Percentiles rank a stretch among this genome's conserved stretches.
Conservation (phyloP, 1,284 basidiomycete species). For the Apiotrichum siamense region DNA sequence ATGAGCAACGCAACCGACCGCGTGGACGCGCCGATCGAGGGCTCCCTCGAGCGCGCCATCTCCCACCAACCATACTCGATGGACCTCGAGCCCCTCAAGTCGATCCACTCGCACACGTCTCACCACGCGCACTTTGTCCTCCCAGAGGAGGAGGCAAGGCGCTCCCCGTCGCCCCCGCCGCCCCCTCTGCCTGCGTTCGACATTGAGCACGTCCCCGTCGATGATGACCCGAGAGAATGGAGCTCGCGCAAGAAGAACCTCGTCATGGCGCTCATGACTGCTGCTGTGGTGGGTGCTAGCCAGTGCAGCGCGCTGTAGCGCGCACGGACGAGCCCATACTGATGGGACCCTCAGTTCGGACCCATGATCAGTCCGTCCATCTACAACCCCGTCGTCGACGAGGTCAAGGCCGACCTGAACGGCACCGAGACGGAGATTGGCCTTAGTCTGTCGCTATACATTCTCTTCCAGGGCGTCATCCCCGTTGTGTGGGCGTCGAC, state of each 20-base stretch:
- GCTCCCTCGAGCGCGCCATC: slow-evolving; percentile 6
- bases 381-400: slow-evolving; percentile 51
- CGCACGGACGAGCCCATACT: too few relatives aligned
- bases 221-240: slow-evolving; percentile 74
- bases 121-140: slow-evolving; percentile 24
- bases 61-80: neutral
- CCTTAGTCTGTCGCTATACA: slow-evolving; percentile 67
- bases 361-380: slow-evolving; percentile 57
- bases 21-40: slow-evolving; percentile 4
- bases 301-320: too few relatives aligned
- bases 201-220: slow-evolving; percentile 63
- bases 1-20: slow-evolving; percentile 11
- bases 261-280: slow-evolving; percentile 32
- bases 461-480: slow-evolving; percentile 51
- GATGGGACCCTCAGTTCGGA: slow-evolving; percentile 54
- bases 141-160: neutral
- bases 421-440: slow-evolving; percentile 65
- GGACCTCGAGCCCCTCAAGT: neutral
- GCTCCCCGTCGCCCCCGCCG: neutral
- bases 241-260: slow-evolving; percentile 56
- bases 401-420: slow-evolving; percentile 60
- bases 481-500: slow-evolving; percentile 40
- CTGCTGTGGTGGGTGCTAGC: slow-evolving; percentile 31
- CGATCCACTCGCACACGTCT: neutral
- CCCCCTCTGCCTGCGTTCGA: slow-evolving; percentile 44